phyloP scores from a whole-genome alignment of 129 eudicot genomes.

The Glebionis coronaria region DNA sequence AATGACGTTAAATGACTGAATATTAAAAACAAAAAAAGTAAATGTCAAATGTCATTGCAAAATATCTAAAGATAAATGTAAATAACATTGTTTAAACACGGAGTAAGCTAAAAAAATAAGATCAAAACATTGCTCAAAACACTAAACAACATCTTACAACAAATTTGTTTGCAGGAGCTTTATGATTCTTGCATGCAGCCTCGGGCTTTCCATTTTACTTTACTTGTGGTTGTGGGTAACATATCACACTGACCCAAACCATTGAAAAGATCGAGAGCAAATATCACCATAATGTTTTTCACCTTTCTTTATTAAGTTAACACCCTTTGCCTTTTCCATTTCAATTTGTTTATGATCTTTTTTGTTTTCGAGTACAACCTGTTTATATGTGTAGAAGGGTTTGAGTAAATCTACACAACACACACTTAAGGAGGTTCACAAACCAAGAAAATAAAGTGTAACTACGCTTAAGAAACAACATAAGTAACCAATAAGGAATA shows the following conservation, averaged over 20 bases:
- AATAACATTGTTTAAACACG: too few species aligned
- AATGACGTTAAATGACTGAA: too few species aligned
- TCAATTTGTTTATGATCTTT: conserved; percentile 90
- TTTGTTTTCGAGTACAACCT: conserved; percentile 86
- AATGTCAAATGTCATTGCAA: too few species aligned
- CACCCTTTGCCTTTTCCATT: conserved; percentile 80
- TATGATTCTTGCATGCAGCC: conserved; percentile 17
- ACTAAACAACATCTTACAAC: conserved; percentile 23
- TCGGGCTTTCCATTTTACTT: conserved; percentile 18
- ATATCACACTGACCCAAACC: conserved; percentile 18
- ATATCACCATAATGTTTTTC: conserved; percentile 35
- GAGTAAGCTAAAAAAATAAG: too few species aligned
- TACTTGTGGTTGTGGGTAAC: conserved; percentile 25
- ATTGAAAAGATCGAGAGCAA: conserved; percentile 20
- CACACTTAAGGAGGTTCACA: too few species aligned
- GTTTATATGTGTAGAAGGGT: conserved; percentile 81
- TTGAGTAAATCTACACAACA: conserved; percentile 63
- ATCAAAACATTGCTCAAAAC: too few species aligned
- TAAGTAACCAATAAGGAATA: too few species aligned
- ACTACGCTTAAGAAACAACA: too few species aligned
- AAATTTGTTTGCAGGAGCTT: conserved; percentile 28
- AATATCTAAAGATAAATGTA: too few species aligned
- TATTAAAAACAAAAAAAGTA: too few species aligned
- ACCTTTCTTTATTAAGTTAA: conserved; percentile 48
- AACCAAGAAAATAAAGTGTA: too few species aligned